Conservation (phyloP, 192 early-diverging fungal genomes). For the Podila horticola region DNA sequence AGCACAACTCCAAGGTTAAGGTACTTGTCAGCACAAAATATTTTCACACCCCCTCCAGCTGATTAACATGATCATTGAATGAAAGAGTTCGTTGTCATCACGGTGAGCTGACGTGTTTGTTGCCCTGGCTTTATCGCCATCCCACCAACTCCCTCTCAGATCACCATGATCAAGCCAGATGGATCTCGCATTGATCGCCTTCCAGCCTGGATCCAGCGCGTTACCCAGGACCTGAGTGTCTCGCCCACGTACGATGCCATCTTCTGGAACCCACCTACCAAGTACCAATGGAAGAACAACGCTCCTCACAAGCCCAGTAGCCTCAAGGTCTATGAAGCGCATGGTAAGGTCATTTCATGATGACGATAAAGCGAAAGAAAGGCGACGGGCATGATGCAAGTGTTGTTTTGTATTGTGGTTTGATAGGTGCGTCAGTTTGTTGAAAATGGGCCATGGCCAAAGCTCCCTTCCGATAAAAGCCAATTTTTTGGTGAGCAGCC, state of each 20-base stretch:
- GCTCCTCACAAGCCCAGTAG: slow-evolving; percentile 69
- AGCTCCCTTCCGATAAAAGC: neutral
- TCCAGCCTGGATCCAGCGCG: slow-evolving; percentile 87
- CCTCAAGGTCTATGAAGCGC: slow-evolving; percentile 93
- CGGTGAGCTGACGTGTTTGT: neutral
- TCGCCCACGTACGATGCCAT: slow-evolving; percentile 89
- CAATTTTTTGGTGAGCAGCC: neutral
- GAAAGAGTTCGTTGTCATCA: too few relatives aligned
- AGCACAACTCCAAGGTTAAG: slow-evolving; percentile 91
- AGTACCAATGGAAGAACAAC: slow-evolving; percentile 82
- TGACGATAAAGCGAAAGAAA: neutral
- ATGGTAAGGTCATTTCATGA: slow-evolving; percentile 63
- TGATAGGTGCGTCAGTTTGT: too few relatives aligned
- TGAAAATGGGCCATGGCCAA: too few relatives aligned
- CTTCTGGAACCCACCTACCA: slow-evolving; percentile 92
- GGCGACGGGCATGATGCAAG: neutral
- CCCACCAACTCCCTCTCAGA: slow-evolving; percentile 42
- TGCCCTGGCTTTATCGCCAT: neutral
- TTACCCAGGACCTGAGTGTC: slow-evolving; percentile 83
- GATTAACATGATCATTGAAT: neutral
- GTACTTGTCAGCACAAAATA: slow-evolving; percentile 33
- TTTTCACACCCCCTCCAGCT: neutral
- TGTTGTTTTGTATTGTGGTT: neutral
- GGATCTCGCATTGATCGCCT: slow-evolving; percentile 86
- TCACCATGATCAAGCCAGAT: slow-evolving; percentile 73